These are phyloP conservation scores for Tripterygium wilfordii DNA, from an alignment of 177 flowering plant genomes.

Conservation along the genomic window DNA sequence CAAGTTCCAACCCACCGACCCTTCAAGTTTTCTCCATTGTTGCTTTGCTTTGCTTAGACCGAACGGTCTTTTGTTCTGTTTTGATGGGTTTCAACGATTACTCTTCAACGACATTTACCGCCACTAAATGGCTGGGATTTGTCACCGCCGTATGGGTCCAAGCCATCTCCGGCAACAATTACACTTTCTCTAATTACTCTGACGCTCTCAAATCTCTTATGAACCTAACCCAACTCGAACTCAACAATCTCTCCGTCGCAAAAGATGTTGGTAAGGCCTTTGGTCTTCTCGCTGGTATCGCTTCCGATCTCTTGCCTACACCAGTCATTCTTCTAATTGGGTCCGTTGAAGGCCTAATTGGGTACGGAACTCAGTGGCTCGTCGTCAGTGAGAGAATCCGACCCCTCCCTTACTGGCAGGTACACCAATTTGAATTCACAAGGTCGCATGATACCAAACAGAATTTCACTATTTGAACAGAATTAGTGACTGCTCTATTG, in stretches of 20 bases:
- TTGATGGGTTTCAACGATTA: too few relatives aligned
- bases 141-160: constrained; percentile 96
- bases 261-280: constrained; percentile 94
- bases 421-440: constrained; percentile 9
- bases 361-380: constrained; percentile 92
- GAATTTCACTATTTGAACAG: too few relatives aligned
- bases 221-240: constrained; percentile 70
- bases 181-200: constrained; percentile 87
- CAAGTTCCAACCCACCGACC: too few relatives aligned
- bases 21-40: too few relatives aligned
- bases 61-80: too few relatives aligned
- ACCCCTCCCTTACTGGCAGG: constrained; percentile 93
- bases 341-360: constrained; percentile 72
- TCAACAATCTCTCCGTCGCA: constrained; percentile 79
- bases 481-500: too few relatives aligned
- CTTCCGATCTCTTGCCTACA: constrained; percentile 68
- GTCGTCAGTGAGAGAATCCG: constrained; percentile 60
- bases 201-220: constrained; percentile 76
- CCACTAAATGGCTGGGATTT: constrained; percentile 83
- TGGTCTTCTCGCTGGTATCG: constrained; percentile 75
- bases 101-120: constrained; percentile 16
- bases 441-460: too few relatives aligned
- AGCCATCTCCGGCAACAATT: constrained; percentile 85
- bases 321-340: constrained; percentile 70
- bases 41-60: too few relatives aligned